phyloP scores from a whole-genome alignment of 1,139 yeast genomes.

The Debaryomyces psychrophilus region DNA sequence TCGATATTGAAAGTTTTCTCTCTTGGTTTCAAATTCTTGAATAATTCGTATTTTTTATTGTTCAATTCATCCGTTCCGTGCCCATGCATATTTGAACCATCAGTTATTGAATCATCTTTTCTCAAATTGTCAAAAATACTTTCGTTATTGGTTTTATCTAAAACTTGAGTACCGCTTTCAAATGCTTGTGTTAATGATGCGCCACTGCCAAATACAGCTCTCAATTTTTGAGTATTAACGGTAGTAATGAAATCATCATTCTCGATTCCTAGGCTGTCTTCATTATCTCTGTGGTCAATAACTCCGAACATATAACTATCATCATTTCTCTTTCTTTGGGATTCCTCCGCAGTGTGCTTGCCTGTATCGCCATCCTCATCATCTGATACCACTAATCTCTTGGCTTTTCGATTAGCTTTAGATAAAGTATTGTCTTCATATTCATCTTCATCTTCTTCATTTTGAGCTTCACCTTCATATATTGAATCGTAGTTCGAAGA shows the following conservation, averaged over 20 bases:
- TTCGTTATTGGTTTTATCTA: neutral
- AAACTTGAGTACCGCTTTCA: constrained; percentile 8
- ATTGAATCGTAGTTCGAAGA: constrained; percentile 23
- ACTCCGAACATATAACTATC: constrained; percentile 45
- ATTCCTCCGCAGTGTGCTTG: constrained; percentile 14
- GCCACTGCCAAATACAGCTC: constrained; percentile 8
- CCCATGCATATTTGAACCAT: constrained; percentile 2
- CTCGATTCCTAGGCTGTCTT: constrained; percentile 11
- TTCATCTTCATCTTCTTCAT: constrained; percentile 10
- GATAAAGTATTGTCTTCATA: neutral
- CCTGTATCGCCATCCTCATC: constrained; percentile 21
- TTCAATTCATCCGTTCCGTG: neutral
- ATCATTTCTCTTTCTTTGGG: constrained; percentile 27
- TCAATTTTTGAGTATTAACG: constrained; percentile 13
- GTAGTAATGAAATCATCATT: constrained; percentile 23
- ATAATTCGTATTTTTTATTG: constrained; percentile 22
- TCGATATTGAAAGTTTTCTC: neutral
- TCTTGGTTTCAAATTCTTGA: constrained; percentile 37
- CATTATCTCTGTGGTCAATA: constrained; percentile 8
- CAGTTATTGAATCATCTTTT: neutral
- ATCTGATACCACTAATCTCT: constrained; percentile 15
- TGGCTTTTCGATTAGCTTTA: constrained; percentile 14
- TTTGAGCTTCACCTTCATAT: constrained; percentile 18
- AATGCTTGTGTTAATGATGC: constrained; percentile 11
- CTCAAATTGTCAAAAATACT: constrained; percentile 1